Conservation (phyloP, 768 basidiomycete genomes). For the Leccinellum rugosiceps region DNA sequence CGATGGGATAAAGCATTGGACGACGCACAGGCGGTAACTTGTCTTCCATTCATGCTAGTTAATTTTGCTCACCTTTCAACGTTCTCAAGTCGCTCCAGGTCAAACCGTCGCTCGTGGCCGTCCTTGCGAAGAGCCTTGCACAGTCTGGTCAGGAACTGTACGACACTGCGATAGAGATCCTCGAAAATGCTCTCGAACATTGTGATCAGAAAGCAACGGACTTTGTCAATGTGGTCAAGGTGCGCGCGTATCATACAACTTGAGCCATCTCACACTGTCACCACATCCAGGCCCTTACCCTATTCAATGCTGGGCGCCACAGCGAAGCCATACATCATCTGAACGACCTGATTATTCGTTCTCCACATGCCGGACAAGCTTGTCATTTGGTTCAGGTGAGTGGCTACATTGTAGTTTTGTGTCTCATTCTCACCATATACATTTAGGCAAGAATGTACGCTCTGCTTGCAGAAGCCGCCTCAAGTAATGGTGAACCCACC, state of each 20-base stretch:
- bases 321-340: slow-evolving; percentile 1
- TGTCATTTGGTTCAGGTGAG: slow-evolving; percentile 15
- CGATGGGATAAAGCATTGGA: slow-evolving; percentile 12
- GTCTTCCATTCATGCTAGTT: neutral
- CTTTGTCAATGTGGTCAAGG: slow-evolving; percentile 13
- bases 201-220: slow-evolving; percentile 1
- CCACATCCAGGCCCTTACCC: slow-evolving; percentile 6
- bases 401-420: neutral
- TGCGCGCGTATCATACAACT: neutral
- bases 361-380: neutral
- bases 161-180: neutral
- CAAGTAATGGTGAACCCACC: neutral
- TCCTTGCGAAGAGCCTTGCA: slow-evolving; percentile 7
- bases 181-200: slow-evolving; percentile 1
- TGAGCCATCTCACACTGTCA: neutral
- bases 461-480: slow-evolving; percentile 9
- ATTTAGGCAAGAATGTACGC: slow-evolving; percentile 15
- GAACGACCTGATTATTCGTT: neutral
- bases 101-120: slow-evolving; percentile 6
- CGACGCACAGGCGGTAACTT: slow-evolving; percentile 11
- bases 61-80: neutral
- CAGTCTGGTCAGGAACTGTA: neutral
- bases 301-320: slow-evolving; percentile 4
- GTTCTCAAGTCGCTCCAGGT: slow-evolving; percentile 6
- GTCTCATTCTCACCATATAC: neutral